phyloP scores from a whole-genome alignment of 805 yeast species.

The Naumovozyma castellii region DNA sequence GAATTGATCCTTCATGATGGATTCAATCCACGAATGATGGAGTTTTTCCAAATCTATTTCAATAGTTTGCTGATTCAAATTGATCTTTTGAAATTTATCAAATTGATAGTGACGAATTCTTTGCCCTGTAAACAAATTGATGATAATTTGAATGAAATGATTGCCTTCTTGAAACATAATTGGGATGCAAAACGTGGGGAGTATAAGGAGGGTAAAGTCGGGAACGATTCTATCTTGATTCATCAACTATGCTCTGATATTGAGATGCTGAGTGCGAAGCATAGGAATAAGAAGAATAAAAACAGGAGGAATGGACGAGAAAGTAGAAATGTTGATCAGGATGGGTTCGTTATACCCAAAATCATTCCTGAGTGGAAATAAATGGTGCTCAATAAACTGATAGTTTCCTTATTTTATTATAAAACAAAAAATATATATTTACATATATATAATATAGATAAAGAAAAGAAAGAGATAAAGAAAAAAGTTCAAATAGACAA shows the following conservation, averaged over 20 bases:
- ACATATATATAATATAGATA: too few species aligned
- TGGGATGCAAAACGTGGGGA: conserved; percentile 15
- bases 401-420: background rate
- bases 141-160: conserved; percentile 4
- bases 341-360: background rate
- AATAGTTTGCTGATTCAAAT: conserved; percentile 29
- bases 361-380: background rate
- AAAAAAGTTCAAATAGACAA: background rate
- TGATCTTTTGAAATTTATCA: conserved; percentile 27
- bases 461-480: too few species aligned
- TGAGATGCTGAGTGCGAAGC: conserved; percentile 1
- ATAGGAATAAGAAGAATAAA: background rate
- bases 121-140: conserved; percentile 5
- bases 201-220: conserved; percentile 17
- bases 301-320: too few species aligned
- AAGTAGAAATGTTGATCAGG: background rate
- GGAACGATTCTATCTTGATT: conserved; percentile 28
- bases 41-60: conserved; percentile 22
- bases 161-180: conserved; percentile 15
- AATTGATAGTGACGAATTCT: conserved; percentile 20
- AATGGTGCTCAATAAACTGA: too few species aligned
- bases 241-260: conserved; percentile 28
- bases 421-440: too few species aligned
- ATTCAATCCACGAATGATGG: conserved; percentile 13
- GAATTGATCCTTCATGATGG: conserved; percentile 11